Evolutionary conservation across 1,284 basidiomycete species (phyloP).

Genomic region (Chalciporus sp.): DNA sequence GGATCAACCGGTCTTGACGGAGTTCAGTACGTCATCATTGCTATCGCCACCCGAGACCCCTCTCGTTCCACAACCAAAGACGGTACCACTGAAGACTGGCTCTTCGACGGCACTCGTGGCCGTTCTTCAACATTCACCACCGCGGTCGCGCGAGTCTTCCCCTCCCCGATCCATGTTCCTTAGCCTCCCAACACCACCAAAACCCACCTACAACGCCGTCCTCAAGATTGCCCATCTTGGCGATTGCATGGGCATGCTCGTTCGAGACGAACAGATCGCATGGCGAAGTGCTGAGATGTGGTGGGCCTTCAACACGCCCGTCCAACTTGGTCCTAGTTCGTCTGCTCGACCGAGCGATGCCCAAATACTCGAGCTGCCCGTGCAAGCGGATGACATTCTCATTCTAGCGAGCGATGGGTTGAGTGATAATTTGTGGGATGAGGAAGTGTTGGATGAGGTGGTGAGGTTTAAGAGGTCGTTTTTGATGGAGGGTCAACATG

Average conservation of each 20-base stretch:
- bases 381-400: constrained; percentile 86
- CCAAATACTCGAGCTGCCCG: constrained; percentile 73
- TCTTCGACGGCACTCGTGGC: constrained; percentile 72
- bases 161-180: constrained; percentile 28
- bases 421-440: constrained; percentile 94
- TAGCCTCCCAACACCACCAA: constrained; percentile 14
- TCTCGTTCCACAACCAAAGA: constrained; percentile 19
- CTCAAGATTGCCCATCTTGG: constrained; percentile 91
- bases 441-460: constrained; percentile 91
- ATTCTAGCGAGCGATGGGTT: constrained; percentile 90
- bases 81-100: constrained; percentile 54
- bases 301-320: constrained; percentile 92
- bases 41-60: constrained; percentile 17
- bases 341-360: constrained; percentile 76
- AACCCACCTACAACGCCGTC: constrained; percentile 57
- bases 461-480: constrained; percentile 60
- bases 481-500: constrained; percentile 25
- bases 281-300: constrained; percentile 96
- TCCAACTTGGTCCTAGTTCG: constrained; percentile 82
- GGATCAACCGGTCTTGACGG: constrained; percentile 15
- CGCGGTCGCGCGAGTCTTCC: constrained; percentile 17
- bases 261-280: constrained; percentile 76
- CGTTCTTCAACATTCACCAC: constrained; percentile 54
- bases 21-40: background rate
- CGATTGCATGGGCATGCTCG: constrained; percentile 88